Percentiles rank a stretch among this genome's conserved stretches.
Evolutionary conservation across 805 yeast genomes (phyloP).

Genomic region (Candida corydali): DNA sequence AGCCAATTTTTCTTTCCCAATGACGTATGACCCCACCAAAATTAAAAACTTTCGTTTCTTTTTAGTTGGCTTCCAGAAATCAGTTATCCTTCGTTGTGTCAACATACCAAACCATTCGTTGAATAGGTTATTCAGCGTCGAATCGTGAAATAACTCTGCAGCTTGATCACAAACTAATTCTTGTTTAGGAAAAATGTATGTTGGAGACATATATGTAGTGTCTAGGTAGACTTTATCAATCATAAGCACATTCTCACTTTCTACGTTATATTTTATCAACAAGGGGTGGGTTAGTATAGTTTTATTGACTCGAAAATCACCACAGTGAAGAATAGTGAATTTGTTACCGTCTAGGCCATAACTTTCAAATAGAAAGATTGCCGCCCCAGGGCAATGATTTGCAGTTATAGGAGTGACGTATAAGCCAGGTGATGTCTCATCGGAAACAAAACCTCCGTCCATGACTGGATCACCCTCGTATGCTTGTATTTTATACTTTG

Average conservation of each 20-base stretch:
- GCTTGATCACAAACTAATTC: constrained; percentile 57
- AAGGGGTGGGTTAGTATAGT: constrained; percentile 42
- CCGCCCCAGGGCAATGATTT: constrained; percentile 97
- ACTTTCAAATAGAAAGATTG: constrained; percentile 65
- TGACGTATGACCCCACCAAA: constrained; percentile 82
- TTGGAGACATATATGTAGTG: constrained; percentile 82
- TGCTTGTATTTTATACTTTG: constrained; percentile 28
- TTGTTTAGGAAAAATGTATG: constrained; percentile 75
- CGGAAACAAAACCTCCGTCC: constrained; percentile 14
- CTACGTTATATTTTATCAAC: constrained; percentile 17
- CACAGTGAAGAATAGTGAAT: constrained; percentile 68
- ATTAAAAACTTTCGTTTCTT: constrained; percentile 45
- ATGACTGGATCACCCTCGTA: constrained; percentile 9
- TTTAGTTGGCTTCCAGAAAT: constrained; percentile 18
- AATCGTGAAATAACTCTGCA: constrained; percentile 45
- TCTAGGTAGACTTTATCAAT: constrained; percentile 70
- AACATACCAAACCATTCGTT: constrained; percentile 30
- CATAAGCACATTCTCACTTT: background rate
- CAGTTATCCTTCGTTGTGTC: constrained; percentile 38
- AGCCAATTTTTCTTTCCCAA: constrained; percentile 90
- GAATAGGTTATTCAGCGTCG: constrained; percentile 26
- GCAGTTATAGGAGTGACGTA: constrained; percentile 72
- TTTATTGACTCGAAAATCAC: constrained; percentile 79
- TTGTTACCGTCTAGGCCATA: constrained; percentile 17
- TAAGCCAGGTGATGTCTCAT: constrained; percentile 22